phyloP scores from a whole-genome alignment of 2,329 filamentous ascomycete species.

The Plenodomus biglobosus region DNA sequence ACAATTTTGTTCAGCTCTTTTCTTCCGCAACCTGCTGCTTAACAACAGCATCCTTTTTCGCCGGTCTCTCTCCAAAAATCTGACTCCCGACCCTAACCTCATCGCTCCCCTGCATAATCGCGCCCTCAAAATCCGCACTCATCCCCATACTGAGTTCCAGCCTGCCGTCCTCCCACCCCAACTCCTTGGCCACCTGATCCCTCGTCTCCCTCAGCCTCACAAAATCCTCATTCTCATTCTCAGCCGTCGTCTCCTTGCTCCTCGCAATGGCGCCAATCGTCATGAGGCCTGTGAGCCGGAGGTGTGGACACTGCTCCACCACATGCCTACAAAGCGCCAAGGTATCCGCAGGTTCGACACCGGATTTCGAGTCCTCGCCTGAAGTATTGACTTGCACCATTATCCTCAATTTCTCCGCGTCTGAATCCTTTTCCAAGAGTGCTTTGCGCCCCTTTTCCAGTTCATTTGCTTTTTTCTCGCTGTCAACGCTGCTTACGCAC shows the following conservation, averaged over 20 bases:
- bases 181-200: conserved; percentile 66
- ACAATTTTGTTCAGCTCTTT: conserved; percentile 22
- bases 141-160: conserved; percentile 97
- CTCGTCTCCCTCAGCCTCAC: conserved; percentile 66
- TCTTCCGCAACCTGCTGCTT: conserved; percentile 32
- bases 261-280: conserved; percentile 94
- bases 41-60: conserved; percentile 76
- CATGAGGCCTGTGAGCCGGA: conserved; percentile 84
- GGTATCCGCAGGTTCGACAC: conserved; percentile 68
- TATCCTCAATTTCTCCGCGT: conserved; percentile 60
- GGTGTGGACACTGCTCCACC: conserved; percentile 67
- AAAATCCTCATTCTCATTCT: conserved; percentile 93
- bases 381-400: conserved; percentile 97
- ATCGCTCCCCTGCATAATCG: conserved; percentile 77
- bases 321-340: conserved; percentile 70
- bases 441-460: conserved; percentile 75
- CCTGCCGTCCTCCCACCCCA: conserved; percentile 58
- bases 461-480: conserved; percentile 79
- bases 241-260: conserved; percentile 68
- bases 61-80: conserved; percentile 84
- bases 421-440: conserved; percentile 46
- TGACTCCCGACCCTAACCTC: conserved; percentile 93
- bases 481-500: conserved; percentile 89
- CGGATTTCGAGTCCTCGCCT: conserved; percentile 82
- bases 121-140: conserved; percentile 94